Evolutionary conservation across 805 yeast genomes (phyloP), one percentile per base, ranked within the genome.

Genomic region (Nakazawaea peltata): DNA sequence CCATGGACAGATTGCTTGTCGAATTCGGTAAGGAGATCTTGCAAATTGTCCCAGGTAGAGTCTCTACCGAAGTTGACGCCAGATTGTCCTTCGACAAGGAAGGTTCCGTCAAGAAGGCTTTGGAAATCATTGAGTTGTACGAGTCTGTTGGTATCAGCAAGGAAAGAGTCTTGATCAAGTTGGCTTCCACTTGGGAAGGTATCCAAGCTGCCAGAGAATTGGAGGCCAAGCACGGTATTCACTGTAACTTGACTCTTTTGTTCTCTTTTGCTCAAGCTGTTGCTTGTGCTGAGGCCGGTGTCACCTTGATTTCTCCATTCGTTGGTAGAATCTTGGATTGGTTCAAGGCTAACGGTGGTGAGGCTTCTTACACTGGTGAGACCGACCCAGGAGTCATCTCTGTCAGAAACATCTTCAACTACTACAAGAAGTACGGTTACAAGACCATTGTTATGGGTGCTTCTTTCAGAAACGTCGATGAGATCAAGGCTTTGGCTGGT

Each of bases 381-480:
- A 68, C 77, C 47, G 97, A 92, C 66, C 98, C 99, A 49, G 99
- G 99, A 81, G 97, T 92, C 43, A 34, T 69, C 34, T 85, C 96
- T 28, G 98, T 92, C 52, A 81, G 78, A 65, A 60, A 57, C 43
- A 92, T 92, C 64, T 92, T 62, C 84, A 83, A 88, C 82, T 92
- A 92, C 79, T 92, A 92, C 83, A 92, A 92, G 81, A 90, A 90
- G 71, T 85, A 64, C 65, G 90, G 81, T 51, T 92, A 92, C 79
- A 74, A 90, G 54, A 92, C 99, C 62, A 88, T 92, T 59, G 97
- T 92, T 57, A 92, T 92, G 99, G 99, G 98, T 67, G 99, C 99
- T 42, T 90, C 97, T 41, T 90, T 92, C 87, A 90, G 99, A 79
- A 92, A 88, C 74, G 64, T 69, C 44, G 95, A 87, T 50, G 98